Evolutionary conservation across 805 yeast species (phyloP), one percentile per base, ranked within the genome.

Genomic region (Lachancea nothofagi): DNA sequence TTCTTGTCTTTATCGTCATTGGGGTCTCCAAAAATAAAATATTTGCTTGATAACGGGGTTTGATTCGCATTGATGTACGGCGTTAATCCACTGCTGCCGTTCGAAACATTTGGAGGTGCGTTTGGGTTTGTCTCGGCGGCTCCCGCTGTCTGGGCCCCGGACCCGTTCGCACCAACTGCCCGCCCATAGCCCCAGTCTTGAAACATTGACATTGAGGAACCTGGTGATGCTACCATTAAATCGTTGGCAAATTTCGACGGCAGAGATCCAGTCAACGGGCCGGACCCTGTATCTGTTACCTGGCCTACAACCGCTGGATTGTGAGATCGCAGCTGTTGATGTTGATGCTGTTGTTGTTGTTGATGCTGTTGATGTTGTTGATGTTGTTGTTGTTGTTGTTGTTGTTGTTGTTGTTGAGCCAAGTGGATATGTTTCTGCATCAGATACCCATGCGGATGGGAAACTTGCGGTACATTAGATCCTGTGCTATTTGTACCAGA

Each of bases 211-310:
- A 54, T 53, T 1, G 59, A 47, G 1, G 51, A 50, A 21, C 41
- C 53, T 19, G 64, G 64, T 10, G 64, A 59, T 9, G 58, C 56
- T 19, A 54, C 55, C 48, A 57, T 53, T 27, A 57, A 44, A 38
- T 59, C 66, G 33, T 58, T 61, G 20, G 57, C 60, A 41, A 57
- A 62, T 33, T 60, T 59, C 2, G 64, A 58, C 8, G 58, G 62
- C 30, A 53, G 39, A 9, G 56, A 47, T 3, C 61, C 62, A 3
- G 56, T 53, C 15, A 42, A 38, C 13, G 62, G 61, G 3, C 58
- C 57, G 14, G 41, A 26, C 15, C 19, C 29, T 5, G 27, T 14
- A 7, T 40, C 33, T 36, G 20, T 33, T 19, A 34, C n/a, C 17
- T 17, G 26, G 27, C 32, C 28, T 20, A 35, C 14, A 4, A 38